Conservation (phyloP, 2,329 filamentous ascomycete species). For the Nemania diffusa region DNA sequence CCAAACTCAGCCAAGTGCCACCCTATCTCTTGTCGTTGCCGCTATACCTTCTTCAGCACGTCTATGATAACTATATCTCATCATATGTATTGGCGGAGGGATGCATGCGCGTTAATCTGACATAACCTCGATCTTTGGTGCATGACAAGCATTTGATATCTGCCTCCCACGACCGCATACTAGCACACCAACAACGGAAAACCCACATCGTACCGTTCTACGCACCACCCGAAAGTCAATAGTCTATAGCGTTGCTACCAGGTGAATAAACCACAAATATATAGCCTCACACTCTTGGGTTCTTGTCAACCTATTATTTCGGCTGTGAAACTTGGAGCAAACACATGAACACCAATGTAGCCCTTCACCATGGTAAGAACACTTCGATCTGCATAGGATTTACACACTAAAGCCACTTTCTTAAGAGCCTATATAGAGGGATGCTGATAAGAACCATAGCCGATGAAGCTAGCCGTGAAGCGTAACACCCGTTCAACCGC, state of each 20-base stretch:
- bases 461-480: neutral
- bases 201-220: neutral
- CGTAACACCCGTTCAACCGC: neutral
- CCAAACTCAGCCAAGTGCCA: no score
- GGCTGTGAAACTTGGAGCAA: neutral
- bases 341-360: neutral
- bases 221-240: neutral
- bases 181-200: no score
- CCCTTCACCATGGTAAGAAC: constrained; percentile 15
- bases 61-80: no score
- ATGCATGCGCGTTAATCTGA: neutral
- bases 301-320: neutral
- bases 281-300: neutral
- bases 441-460: constrained; percentile 11
- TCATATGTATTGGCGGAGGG: neutral
- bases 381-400: neutral
- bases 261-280: neutral
- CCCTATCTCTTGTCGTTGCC: no score
- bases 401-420: neutral
- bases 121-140: no score
- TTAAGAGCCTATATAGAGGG: neutral
- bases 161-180: neutral
- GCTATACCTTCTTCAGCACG: no score
- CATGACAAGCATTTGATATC: neutral
- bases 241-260: neutral